Conservation (phyloP, 352 stramenopile genomes). For the Phytophthora brassicae region DNA sequence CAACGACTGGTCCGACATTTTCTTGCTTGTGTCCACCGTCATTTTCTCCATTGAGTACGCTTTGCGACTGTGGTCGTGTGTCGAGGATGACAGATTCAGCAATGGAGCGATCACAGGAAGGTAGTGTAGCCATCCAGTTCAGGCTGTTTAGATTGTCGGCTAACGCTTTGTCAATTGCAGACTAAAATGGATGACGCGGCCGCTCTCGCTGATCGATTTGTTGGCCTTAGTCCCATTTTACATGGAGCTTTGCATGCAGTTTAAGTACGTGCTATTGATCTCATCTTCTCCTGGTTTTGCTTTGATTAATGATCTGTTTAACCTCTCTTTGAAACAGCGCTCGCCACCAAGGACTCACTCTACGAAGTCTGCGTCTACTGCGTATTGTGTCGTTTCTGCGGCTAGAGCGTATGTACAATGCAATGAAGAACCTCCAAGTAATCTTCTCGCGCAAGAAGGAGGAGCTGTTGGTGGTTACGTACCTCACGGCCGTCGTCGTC, state of each 20-base stretch:
- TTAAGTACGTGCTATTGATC: constrained; percentile 30
- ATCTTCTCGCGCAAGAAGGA: constrained; percentile 66
- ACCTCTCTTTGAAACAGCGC: constrained; percentile 4
- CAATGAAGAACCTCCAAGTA: constrained; percentile 53
- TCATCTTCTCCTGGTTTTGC: background rate
- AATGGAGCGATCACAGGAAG: constrained; percentile 37
- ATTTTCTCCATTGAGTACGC: constrained; percentile 67
- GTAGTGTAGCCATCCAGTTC: constrained; percentile 12
- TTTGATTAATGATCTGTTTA: background rate
- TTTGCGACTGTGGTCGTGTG: constrained; percentile 62
- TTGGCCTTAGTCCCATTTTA: constrained; percentile 61
- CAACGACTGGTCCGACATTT: constrained; percentile 45
- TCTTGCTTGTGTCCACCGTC: constrained; percentile 55
- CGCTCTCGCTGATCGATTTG: constrained; percentile 62
- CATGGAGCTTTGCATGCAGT: constrained; percentile 53
- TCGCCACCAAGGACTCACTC: constrained; percentile 38
- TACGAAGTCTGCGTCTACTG: constrained; percentile 59
- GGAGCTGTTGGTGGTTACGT: constrained; percentile 61
- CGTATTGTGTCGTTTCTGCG: constrained; percentile 61
- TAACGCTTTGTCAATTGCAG: constrained; percentile 23
- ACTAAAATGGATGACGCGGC: constrained; percentile 57
- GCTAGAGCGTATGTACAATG: constrained; percentile 63
- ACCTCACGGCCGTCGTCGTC: constrained; percentile 54
- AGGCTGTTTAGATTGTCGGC: too few species aligned
- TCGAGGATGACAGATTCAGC: constrained; percentile 54